Percentiles rank a stretch among this genome's conserved stretches.
Conservation (phyloP, 345 rosid genomes). For the Brassica incana region DNA sequence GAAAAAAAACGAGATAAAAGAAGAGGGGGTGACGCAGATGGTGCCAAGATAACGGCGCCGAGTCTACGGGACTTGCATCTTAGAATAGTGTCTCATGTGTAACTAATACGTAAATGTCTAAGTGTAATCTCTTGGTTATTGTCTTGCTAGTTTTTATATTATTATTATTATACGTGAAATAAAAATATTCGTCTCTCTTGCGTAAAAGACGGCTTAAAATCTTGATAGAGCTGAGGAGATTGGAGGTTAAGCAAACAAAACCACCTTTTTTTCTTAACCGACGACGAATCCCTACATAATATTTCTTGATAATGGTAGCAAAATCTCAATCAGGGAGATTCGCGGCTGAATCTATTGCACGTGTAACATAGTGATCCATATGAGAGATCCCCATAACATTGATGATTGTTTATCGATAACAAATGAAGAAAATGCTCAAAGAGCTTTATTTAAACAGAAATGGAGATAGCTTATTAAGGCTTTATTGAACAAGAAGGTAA, state of each 20-base stretch:
- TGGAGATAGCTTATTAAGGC: too few relatives aligned
- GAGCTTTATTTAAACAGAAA: too few relatives aligned
- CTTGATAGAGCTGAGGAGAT: slow-evolving; percentile 24
- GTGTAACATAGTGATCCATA: background rate
- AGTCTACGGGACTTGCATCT: background rate
- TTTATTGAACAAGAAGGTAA: too few relatives aligned
- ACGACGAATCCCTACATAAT: background rate
- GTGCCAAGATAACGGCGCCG: slow-evolving; percentile 40
- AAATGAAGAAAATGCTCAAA: too few relatives aligned
- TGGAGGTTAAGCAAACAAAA: slow-evolving; percentile 25
- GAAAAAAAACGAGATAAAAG: slow-evolving; percentile 19
- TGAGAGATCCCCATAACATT: background rate
- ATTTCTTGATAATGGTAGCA: slow-evolving; percentile 10
- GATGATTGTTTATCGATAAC: background rate
- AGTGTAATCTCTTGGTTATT: background rate
- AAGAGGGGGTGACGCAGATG: slow-evolving; percentile 20
- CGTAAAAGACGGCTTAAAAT: slow-evolving; percentile 26
- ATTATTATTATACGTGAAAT: background rate
- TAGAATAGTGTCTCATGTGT: background rate
- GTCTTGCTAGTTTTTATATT: background rate
- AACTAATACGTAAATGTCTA: slow-evolving; percentile 15
- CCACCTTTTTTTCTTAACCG: background rate
- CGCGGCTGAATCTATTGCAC: slow-evolving; percentile 30
- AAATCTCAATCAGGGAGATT: slow-evolving; percentile 20
- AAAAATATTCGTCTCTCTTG: background rate